phyloP scores from a whole-genome alignment of 2,329 filamentous ascomycete genomes.

The Aureobasidium lini region DNA sequence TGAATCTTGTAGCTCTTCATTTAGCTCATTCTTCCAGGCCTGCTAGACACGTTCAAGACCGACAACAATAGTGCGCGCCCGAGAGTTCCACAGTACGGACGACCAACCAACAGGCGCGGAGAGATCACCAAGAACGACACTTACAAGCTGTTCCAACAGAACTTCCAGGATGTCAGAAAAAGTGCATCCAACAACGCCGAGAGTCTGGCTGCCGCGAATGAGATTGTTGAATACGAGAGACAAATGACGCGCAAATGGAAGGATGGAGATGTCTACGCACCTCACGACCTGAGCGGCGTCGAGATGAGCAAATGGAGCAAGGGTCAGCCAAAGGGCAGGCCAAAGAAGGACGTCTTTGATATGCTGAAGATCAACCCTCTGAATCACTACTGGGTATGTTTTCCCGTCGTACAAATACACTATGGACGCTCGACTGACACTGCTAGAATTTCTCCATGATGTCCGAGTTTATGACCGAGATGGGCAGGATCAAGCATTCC shows the following conservation, averaged over 20 bases:
- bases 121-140: not conserved
- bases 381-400: slow-evolving; percentile 74
- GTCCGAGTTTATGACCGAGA: slow-evolving; percentile 76
- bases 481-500: slow-evolving; percentile 77
- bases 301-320: slow-evolving; percentile 79
- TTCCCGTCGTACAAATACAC: not conserved
- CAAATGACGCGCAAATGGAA: slow-evolving; percentile 66
- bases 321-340: slow-evolving; percentile 42
- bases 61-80: not conserved
- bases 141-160: not conserved
- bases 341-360: slow-evolving; percentile 63
- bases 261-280: slow-evolving; percentile 79
- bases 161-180: not conserved
- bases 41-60: not conserved
- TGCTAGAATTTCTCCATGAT: slow-evolving; percentile 83
- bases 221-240: slow-evolving; percentile 45
- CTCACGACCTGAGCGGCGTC: slow-evolving; percentile 69
- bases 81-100: not conserved
- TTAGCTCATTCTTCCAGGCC: not conserved
- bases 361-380: slow-evolving; percentile 70
- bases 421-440: not conserved
- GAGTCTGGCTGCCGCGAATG: slow-evolving; percentile 5
- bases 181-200: not conserved
- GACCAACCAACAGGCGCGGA: not conserved
- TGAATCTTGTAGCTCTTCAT: not conserved